Conservation (phyloP, 495 filamentous ascomycete species). For the Aspergillus kassunensis region DNA sequence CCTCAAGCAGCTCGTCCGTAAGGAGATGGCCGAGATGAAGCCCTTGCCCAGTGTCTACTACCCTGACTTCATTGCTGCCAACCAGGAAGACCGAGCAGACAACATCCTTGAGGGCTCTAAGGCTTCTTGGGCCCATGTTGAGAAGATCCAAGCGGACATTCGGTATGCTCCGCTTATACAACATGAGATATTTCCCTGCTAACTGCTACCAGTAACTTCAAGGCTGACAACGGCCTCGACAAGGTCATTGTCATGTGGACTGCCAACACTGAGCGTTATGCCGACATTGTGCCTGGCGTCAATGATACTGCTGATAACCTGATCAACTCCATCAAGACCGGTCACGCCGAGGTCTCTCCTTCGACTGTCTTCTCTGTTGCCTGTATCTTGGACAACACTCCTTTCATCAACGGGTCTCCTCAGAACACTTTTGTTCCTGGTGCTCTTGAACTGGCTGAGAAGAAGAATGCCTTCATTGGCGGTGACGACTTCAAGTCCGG, state of each 20-base stretch:
- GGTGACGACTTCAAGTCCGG: constrained; percentile 99
- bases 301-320: constrained; percentile 97
- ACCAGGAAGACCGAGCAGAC: constrained; percentile 96
- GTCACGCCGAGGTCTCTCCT: constrained; percentile 85
- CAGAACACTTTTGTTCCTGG: constrained; percentile 99
- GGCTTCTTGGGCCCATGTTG: constrained; percentile 80
- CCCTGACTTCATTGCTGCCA: constrained; percentile 97
- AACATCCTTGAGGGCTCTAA: constrained; percentile 82
- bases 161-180: constrained; percentile 62
- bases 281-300: constrained; percentile 80
- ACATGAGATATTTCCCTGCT: constrained; percentile 13
- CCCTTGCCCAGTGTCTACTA: constrained; percentile 97
- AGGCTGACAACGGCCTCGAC: constrained; percentile 77
- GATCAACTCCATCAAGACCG: constrained; percentile 75
- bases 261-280: constrained; percentile 96
- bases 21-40: constrained; percentile 87
- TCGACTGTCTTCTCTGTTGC: constrained; percentile 96
- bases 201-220: constrained; percentile 68
- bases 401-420: constrained; percentile 99
- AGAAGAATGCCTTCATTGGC: constrained; percentile 84
- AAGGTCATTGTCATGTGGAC: constrained; percentile 99
- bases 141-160: constrained; percentile 92
- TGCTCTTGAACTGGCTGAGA: constrained; percentile 83
- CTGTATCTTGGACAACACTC: constrained; percentile 80
- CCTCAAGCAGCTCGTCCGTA: constrained; percentile 81